phyloP scores from a whole-genome alignment of 768 basidiomycete species.

The Rubroboletus pulcherrimus region DNA sequence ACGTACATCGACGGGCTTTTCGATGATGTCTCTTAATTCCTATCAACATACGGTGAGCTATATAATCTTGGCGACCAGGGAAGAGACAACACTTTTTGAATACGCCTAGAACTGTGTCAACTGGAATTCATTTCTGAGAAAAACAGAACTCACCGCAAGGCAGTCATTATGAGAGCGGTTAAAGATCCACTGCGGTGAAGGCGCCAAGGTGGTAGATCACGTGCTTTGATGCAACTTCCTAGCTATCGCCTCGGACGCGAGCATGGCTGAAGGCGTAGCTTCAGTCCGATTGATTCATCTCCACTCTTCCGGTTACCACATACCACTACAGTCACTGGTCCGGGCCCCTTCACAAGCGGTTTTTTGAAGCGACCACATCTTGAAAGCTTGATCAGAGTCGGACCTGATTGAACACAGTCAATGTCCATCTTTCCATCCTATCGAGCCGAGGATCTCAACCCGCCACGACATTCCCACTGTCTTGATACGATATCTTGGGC shows the following conservation, averaged over 20 bases:
- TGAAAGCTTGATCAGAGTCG: background rate
- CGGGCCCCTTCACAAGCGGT: background rate
- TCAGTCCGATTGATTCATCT: too few relatives aligned
- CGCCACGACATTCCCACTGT: background rate
- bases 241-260: too few relatives aligned
- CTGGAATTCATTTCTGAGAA: background rate
- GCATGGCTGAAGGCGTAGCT: too few relatives aligned
- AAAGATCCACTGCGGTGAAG: background rate
- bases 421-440: background rate
- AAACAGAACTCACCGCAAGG: conserved; percentile 32
- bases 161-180: conserved; percentile 32
- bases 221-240: conserved; percentile 3
- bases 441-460: background rate
- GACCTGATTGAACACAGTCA: background rate
- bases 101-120: conserved; percentile 49
- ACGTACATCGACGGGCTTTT: conserved; percentile 62
- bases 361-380: background rate
- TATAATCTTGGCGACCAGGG: background rate
- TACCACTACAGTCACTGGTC: background rate
- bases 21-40: conserved; percentile 64
- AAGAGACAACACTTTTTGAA: conserved; percentile 57
- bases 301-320: too few relatives aligned
- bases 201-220: conserved; percentile 10
- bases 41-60: conserved; percentile 27
- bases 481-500: background rate